Base-by-base conservation (phyloP, 768 basidiomycete genomes). In the Mycena indigotica region DNA sequence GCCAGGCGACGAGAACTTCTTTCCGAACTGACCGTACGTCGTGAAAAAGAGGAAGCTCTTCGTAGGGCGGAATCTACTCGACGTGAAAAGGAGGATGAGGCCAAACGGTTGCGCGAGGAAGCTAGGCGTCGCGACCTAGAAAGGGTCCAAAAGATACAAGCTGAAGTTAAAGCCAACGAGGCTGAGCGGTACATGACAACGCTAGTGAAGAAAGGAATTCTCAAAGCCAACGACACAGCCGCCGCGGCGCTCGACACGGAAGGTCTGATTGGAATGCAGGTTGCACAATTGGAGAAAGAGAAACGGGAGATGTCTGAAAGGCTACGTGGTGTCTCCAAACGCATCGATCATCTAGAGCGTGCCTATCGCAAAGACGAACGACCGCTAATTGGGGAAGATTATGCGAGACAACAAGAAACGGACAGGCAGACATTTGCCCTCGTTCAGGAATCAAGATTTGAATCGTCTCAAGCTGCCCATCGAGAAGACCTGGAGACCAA, bases 221-320 rank as follows among this genome's bases (percentile, higher is more conserved):
- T 91, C 74, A 63, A 60, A 48, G 12, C 53, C 13, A 48, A 86
- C 52, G 89, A 90, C 63, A 81, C 91, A 58, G 82, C 86, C 58
- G 89, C 95, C 72, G 90, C 93, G 65, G 85, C 84, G 50, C 79
- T 91, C 60, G 93, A 93, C 71, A 94, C 93, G 8, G 88, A 91
- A 66, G 85, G 85, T 46, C 83, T 98, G 60, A 88, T 98, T 72
- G 84, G 82, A 28, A 84, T 97, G 64, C 95, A 97, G 71, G 94
- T 97, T 32, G 88, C 93, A 63, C 94, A 98, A 69, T 81, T 98
- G 44, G 97, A 97, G 77, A 97, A 96, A 76, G 95, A 98, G 76
- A 96, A 95, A 81, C 88, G 85, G 66, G 91, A 94, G 64, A 78
- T 92, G 62, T 82, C 80, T 56, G 91, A 94, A 66, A 84, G 89